A percentile compares a stretch with the other conserved stretches of the same genome.
phyloP scores from a whole-genome alignment of 2,329 filamentous ascomycete species.

The Penicillium palitans region DNA sequence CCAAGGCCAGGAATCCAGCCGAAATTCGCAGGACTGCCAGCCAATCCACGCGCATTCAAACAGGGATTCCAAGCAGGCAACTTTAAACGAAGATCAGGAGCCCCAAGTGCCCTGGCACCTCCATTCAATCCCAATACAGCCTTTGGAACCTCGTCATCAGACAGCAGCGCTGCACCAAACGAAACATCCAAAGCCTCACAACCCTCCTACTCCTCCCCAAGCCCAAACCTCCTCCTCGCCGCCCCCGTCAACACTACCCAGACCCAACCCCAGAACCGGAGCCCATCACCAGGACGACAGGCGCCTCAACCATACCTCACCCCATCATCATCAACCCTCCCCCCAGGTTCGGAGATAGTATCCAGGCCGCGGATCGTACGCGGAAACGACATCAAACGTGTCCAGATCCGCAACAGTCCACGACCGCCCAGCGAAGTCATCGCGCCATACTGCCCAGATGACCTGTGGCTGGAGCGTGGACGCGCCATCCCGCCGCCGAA shows the following conservation, averaged over 20 bases:
- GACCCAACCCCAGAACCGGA: slow-evolving; percentile 1
- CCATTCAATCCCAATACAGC: slow-evolving; percentile 7
- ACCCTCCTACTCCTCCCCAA: slow-evolving; percentile 3
- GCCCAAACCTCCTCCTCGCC: slow-evolving; percentile 3
- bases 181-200: slow-evolving; percentile 9
- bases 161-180: slow-evolving; percentile 14
- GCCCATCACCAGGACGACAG: background rate
- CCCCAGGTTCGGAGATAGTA: slow-evolving; percentile 32
- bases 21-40: slow-evolving; percentile 32
- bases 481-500: background rate
- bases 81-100: background rate
- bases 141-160: slow-evolving; percentile 10
- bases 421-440: slow-evolving; percentile 27
- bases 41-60: slow-evolving; percentile 40
- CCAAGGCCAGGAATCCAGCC: slow-evolving; percentile 8
- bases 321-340: slow-evolving; percentile 19
- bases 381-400: slow-evolving; percentile 35
- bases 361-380: slow-evolving; percentile 36
- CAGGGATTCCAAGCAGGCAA: slow-evolving; percentile 23
- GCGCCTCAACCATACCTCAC: slow-evolving; percentile 22
- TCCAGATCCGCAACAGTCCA: slow-evolving; percentile 33
- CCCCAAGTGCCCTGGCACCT: slow-evolving; percentile 2
- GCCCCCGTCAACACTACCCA: slow-evolving; percentile 6
- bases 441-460: slow-evolving; percentile 32
- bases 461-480: slow-evolving; percentile 30